Evolutionary conservation across 768 basidiomycete species (phyloP).

Genomic region (Hygrophorus pudorinus): DNA sequence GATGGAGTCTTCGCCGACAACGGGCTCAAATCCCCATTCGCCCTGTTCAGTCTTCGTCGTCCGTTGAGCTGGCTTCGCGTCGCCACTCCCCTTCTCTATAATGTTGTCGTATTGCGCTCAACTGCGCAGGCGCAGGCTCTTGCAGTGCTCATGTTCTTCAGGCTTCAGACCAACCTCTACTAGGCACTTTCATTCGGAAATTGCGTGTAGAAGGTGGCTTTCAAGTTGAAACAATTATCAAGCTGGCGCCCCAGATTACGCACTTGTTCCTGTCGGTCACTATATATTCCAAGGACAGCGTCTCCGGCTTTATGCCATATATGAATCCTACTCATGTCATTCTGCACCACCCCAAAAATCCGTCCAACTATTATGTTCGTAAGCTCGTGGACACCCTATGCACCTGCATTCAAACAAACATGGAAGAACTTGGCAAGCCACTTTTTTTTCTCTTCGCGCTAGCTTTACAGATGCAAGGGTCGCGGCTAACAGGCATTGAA

Average conservation of each 20-base stretch:
- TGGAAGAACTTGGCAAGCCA: conserved; percentile 2
- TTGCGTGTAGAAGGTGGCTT: conserved; percentile 16
- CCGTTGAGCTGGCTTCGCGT: conserved; percentile 16
- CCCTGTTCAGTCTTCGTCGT: conserved; percentile 10
- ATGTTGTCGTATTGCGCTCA: conserved; percentile 17
- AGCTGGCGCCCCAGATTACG: conserved; percentile 5
- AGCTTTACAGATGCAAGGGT: background rate
- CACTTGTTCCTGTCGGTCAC: conserved; percentile 7
- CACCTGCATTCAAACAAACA: background rate
- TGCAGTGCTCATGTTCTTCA: conserved; percentile 8
- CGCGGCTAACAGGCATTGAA: too few relatives aligned
- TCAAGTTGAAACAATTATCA: conserved; percentile 6
- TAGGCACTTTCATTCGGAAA: conserved; percentile 15
- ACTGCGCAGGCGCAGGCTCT: conserved; percentile 18
- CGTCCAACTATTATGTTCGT: background rate
- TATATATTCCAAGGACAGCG: conserved; percentile 5
- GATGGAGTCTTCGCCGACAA: conserved; percentile 3
- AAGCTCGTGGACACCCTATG: background rate
- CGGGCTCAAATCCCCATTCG: background rate
- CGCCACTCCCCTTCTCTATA: conserved; percentile 18
- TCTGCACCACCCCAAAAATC: background rate
- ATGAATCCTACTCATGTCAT: conserved; percentile 6
- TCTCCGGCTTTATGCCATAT: conserved; percentile 4
- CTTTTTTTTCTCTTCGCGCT: background rate
- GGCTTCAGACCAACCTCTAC: conserved; percentile 4